phyloP scores from a whole-genome alignment of 176 grass and related monocot genomes.

The Aegilops longissima region DNA sequence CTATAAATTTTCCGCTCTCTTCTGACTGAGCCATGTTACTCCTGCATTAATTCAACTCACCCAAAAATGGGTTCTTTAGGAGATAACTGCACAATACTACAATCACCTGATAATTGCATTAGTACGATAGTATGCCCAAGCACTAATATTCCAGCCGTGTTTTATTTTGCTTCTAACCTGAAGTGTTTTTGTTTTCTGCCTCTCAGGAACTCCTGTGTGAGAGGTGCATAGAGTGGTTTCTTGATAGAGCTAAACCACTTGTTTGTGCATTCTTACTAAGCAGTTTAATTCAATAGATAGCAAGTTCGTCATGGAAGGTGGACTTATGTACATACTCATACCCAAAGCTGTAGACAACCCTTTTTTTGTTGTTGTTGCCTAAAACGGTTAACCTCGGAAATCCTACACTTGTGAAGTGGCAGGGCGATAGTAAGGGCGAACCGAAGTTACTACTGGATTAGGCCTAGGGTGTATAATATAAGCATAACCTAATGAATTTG shows the following conservation, averaged over 20 bases:
- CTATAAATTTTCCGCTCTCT: background rate
- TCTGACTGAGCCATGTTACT: background rate
- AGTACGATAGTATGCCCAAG: background rate
- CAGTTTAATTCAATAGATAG: background rate
- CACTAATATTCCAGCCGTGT: background rate
- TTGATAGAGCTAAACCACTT: background rate
- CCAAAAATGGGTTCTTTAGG: background rate
- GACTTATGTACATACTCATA: background rate
- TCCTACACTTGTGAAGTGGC: background rate
- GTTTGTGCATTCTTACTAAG: background rate
- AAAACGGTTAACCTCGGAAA: background rate
- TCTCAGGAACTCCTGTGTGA: background rate
- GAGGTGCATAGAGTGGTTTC: background rate
- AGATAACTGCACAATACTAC: background rate
- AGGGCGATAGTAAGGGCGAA: background rate
- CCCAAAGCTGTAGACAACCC: background rate
- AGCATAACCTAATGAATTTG: background rate
- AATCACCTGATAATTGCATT: background rate
- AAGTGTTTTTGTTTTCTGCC: background rate
- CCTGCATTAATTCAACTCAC: background rate
- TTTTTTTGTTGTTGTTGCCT: background rate
- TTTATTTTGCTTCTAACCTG: slow-evolving; percentile 10
- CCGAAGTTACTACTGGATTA: background rate
- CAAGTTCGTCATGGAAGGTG: background rate
- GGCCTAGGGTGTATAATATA: background rate